phyloP scores from a whole-genome alignment of 257 asterid genomes.

The Solanum tacnaense region DNA sequence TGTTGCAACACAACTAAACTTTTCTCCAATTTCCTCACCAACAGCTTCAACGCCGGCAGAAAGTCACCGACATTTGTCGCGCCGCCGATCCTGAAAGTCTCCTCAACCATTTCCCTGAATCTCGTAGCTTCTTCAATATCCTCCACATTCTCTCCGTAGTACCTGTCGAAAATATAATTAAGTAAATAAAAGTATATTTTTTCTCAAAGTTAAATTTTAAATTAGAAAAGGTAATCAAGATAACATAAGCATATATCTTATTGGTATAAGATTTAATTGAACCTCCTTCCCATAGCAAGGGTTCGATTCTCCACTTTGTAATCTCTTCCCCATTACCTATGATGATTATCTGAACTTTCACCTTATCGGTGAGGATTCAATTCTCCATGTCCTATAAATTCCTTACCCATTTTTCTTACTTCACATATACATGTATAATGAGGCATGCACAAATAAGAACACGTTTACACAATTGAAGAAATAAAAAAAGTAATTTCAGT shows the following conservation, averaged over 20 bases:
- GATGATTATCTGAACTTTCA: no score
- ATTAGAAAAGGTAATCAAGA: background rate
- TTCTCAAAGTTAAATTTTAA: background rate
- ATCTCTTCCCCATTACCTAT: no score
- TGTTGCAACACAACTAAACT: conserved; percentile 21
- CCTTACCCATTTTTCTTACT: no score
- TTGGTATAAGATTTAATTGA: no score
- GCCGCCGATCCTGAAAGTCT: conserved; percentile 13
- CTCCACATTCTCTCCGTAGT: conserved; percentile 23
- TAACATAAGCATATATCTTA: no score
- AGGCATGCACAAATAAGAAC: no score
- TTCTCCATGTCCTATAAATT: fast-evolving
- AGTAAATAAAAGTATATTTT: background rate
- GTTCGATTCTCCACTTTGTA: no score
- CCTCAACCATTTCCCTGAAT: conserved; percentile 29
- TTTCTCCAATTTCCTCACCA: conserved; percentile 30
- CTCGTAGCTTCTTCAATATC: conserved; percentile 32
- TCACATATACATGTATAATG: no score
- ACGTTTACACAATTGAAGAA: no score
- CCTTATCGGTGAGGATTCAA: no score
- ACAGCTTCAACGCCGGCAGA: conserved; percentile 32
- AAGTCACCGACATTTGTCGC: conserved; percentile 24
- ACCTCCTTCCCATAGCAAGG: no score
- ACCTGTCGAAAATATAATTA: background rate
- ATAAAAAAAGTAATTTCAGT: no score